Base-by-base conservation (phyloP, 2,329 filamentous ascomycete genomes). In the Herpotrichia juniperi region DNA sequence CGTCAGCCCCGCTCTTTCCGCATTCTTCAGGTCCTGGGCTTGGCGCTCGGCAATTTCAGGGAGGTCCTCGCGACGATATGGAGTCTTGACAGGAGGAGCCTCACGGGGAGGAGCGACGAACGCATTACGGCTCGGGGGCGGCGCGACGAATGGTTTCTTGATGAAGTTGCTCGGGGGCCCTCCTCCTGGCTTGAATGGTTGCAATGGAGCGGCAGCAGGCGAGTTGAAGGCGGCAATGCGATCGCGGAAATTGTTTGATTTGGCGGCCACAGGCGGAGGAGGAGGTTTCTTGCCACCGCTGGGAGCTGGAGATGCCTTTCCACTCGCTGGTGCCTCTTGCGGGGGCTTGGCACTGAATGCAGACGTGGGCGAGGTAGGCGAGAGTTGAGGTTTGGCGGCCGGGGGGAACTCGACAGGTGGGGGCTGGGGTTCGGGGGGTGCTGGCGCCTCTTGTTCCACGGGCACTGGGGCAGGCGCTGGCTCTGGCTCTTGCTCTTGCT, bases 161-260 rank as follows among this genome's bases (percentile, higher is more conserved):
- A 99, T 87, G 68, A 97, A 97, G 57, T 82, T 81, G 42, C 83
- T 79, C 52, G 84, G 81, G 25, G 82, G 78, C 10, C 77, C 71
- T 2, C 85, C 85, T 53, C 83, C 81, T 17, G 92, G 91, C 71
- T 96, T 96, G 77, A 96, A 93, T 1, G 94, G 94, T n/a, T 91
- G 85, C 54, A 94, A 80, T 8, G 94, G 94, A 2, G 92, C 86
- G 5, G 92, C 91, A 31, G 90, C 85, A 39, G 90, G 81, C 72
- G 93, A 94, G 76, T 99, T 99, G 79, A 99, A 99, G 39, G 94
- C 93, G 28, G 94, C 94, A 70, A 99, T 96, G 57, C 94, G 90
- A 76, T 97, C 94, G 69, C 85, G 93, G 79, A 99, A 97, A 1
- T 94, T 91, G 67, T 84, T 90, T 24, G 92, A 91, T 73, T 96